Percentiles rank a stretch among this genome's conserved stretches.
These are phyloP conservation scores for Emmonsiellopsis sp. DNA, from an alignment of 2,329 filamentous ascomycete species.

Conservation along the genomic window DNA sequence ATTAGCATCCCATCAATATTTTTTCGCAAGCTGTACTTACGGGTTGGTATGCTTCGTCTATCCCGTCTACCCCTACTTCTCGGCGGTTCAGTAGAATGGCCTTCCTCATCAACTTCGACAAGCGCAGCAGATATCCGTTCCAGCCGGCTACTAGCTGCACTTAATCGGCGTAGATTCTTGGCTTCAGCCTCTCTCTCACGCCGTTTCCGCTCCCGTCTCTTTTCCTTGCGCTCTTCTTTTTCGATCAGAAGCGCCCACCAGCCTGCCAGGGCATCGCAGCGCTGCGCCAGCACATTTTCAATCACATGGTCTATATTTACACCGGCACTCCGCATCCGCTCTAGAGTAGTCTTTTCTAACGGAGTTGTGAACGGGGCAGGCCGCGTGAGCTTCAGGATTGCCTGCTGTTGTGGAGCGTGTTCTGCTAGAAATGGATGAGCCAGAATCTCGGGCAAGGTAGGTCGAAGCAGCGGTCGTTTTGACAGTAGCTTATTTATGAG, in stretches of 20 bases:
- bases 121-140: constrained; percentile 70
- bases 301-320: constrained; percentile 92
- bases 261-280: constrained; percentile 81
- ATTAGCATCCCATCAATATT: not conserved
- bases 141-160: constrained; percentile 78
- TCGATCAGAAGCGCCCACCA: constrained; percentile 96
- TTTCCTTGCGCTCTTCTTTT: constrained; percentile 85
- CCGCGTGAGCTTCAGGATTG: constrained; percentile 73
- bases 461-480: constrained; percentile 77
- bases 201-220: constrained; percentile 68
- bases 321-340: constrained; percentile 86
- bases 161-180: constrained; percentile 70
- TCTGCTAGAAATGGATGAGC: constrained; percentile 81
- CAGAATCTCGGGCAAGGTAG: constrained; percentile 74
- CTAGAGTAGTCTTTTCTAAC: constrained; percentile 80
- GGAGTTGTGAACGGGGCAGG: constrained; percentile 74
- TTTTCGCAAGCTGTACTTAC: constrained; percentile 20
- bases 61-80: constrained; percentile 67
- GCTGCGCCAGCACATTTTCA: constrained; percentile 81
- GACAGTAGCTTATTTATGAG: constrained; percentile 75
- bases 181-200: constrained; percentile 75
- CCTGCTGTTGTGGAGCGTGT: constrained; percentile 77
- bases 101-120: constrained; percentile 70
- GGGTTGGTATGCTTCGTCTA: constrained; percentile 56
- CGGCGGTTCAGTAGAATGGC: constrained; percentile 46